Evolutionary conservation across 1,139 yeast species (phyloP).

Genomic region (Protomyces gravidus): DNA sequence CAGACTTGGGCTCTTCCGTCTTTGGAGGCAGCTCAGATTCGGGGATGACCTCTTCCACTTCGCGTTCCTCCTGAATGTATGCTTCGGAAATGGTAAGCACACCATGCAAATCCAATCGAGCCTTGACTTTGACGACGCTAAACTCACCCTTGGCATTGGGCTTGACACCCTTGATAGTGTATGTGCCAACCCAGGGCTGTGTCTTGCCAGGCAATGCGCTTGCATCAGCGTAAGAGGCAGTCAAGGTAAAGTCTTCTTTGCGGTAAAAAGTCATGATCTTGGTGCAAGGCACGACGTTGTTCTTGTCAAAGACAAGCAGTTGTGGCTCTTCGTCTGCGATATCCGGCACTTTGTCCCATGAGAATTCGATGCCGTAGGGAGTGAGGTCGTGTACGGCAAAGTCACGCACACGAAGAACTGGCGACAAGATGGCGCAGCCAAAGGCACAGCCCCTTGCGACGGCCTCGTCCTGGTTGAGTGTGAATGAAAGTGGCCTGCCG

Average conservation of each 20-base stretch:
- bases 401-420: constrained; percentile 97
- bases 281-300: constrained; percentile 89
- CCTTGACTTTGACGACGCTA: constrained; percentile 84
- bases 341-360: constrained; percentile 91
- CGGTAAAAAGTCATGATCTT: constrained; percentile 92
- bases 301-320: constrained; percentile 94
- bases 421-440: constrained; percentile 98
- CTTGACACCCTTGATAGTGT: constrained; percentile 82
- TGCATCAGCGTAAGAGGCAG: constrained; percentile 79
- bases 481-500: constrained; percentile 83
- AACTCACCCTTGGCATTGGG: constrained; percentile 71
- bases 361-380: constrained; percentile 87
- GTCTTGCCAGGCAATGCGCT: constrained; percentile 69
- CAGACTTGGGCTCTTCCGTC: constrained; percentile 51
- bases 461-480: constrained; percentile 98
- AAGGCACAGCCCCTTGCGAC: constrained; percentile 99
- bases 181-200: constrained; percentile 63
- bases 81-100: constrained; percentile 92
- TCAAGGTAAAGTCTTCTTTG: constrained; percentile 79
- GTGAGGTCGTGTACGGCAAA: constrained; percentile 96
- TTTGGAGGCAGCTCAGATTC: constrained; percentile 24
- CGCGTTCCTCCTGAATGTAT: constrained; percentile 86
- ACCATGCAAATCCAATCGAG: constrained; percentile 96
- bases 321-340: constrained; percentile 66
- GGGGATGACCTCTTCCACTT: constrained; percentile 65